Conservation (phyloP, 73 alveolate species). For the Paramecium bursaria region DNA sequence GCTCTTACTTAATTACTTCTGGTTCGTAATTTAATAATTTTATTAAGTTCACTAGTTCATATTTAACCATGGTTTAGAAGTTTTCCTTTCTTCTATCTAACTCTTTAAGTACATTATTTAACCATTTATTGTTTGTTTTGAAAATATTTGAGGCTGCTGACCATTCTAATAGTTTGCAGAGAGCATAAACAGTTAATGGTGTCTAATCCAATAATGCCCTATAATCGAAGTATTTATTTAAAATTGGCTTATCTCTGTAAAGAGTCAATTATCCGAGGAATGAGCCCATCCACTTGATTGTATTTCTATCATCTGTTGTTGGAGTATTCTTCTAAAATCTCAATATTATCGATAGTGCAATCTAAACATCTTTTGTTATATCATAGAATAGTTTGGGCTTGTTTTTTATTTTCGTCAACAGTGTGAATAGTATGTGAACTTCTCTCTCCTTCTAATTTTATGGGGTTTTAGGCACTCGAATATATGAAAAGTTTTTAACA, state of each 20-base stretch:
- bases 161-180: constrained; percentile 86
- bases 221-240: constrained; percentile 87
- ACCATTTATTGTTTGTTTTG: constrained; percentile 89
- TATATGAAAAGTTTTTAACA: constrained; percentile 35
- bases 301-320: constrained; percentile 69
- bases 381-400: constrained; percentile 51
- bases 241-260: constrained; percentile 87
- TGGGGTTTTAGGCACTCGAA: constrained; percentile 38
- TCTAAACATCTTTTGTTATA: constrained; percentile 40
- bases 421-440: background rate
- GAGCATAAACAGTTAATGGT: constrained; percentile 76
- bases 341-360: constrained; percentile 28
- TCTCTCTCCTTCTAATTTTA: constrained; percentile 10
- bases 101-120: constrained; percentile 38
- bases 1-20: constrained; percentile 9
- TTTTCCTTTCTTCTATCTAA: background rate
- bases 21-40: constrained; percentile 2
- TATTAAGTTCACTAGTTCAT: constrained; percentile 29
- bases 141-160: constrained; percentile 81
- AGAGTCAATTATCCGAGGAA: constrained; percentile 92
- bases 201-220: constrained; percentile 86
- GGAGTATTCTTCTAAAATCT: background rate
- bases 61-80: constrained; percentile 14
- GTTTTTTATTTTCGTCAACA: constrained; percentile 13
- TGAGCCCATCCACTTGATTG: constrained; percentile 81